Base-by-base conservation (phyloP, 1,284 basidiomycete genomes). In the Puccinia horiana region DNA sequence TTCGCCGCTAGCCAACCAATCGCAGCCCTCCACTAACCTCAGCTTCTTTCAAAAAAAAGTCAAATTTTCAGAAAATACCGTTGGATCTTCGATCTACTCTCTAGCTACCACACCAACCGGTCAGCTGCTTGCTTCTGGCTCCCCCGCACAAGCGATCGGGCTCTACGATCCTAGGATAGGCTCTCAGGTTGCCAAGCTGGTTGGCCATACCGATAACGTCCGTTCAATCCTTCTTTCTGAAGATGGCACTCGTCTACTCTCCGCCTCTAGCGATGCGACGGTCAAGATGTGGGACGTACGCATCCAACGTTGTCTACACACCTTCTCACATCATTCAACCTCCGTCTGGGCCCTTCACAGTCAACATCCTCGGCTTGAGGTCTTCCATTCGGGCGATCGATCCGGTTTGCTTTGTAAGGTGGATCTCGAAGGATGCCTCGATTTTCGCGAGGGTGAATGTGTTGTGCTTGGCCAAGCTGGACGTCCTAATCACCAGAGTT, bases 181-280 rank as follows among this genome's bases (percentile, higher is more conserved):
- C 44, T 87, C 88, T 0, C 77, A 83, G 42, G 83, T 92, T 91
- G 80, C 91, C 91, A 91, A 91, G 86, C 89, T 97, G 3, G 93
- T 96, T 3, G 97, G 96, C 0, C 97, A 99, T 87, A 96, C 95
- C 0, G 96, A 99, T 87, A 98, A 97, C 85, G 94, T 99, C 76
- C 91, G 96, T 5, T 91, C 94, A 0, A 92, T 98, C 70, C 87
- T 96, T 65, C 89, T 98, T 4, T 93, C 92, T 26, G 93, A 96
- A 49, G 96, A 98, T 87, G 92, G 93, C 35, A 90, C 91, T 90
- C 95, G 93, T 87, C 89, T 96, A 76, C 90, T 96, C 52, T 95
- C 94, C 23, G 95, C 93, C 12, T 94, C 93, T 56, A 93, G 94
- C 29, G 95, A 97, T 86, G 92, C 93, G 90, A 88, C 88, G 0